Percentiles rank a stretch among this genome's conserved stretches.
These are phyloP conservation scores for Oligophagozyma castellii DNA, from an alignment of 1,139 yeast species.

Conservation along the genomic window DNA sequence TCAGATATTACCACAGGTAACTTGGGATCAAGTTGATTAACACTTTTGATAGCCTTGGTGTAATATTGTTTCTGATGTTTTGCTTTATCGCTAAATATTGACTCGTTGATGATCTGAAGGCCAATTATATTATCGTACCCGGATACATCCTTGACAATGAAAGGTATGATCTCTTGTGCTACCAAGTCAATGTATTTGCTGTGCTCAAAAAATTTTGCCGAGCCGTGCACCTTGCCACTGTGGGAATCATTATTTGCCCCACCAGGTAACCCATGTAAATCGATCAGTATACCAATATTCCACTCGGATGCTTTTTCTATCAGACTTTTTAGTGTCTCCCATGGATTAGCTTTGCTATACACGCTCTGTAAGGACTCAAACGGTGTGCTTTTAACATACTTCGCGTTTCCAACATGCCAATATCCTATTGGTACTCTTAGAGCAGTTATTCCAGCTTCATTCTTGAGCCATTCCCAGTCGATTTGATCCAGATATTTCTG, in stretches of 20 bases:
- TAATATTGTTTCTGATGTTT: conserved; percentile 49
- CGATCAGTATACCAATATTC: conserved; percentile 64
- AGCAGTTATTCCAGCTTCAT: conserved; percentile 52
- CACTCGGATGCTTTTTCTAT: conserved; percentile 20
- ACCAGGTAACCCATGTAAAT: conserved; percentile 81
- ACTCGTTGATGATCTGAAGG: conserved; percentile 75
- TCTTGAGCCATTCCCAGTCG: conserved; percentile 66
- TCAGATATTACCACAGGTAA: conserved; percentile 77
- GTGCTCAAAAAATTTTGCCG: conserved; percentile 43
- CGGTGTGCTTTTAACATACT: conserved; percentile 38
- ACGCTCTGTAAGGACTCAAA: conserved; percentile 43
- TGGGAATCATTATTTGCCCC: conserved; percentile 85
- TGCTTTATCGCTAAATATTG: conserved; percentile 46
- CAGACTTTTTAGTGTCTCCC: conserved; percentile 37
- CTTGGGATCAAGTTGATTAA: conserved; percentile 39
- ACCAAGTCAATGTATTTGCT: conserved; percentile 25
- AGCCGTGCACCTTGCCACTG: conserved; percentile 58
- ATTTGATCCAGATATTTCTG: conserved; percentile 36
- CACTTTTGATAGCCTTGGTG: conserved; percentile 46
- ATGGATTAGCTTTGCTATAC: conserved; percentile 44
- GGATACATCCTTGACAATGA: conserved; percentile 41
- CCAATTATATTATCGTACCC: conserved; percentile 59
- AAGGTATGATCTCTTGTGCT: conserved; percentile 41
- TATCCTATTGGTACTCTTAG: conserved; percentile 83
- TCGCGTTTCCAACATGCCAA: conserved; percentile 68